Percentiles rank a stretch among this genome's conserved stretches.
Conservation (phyloP, 352 stramenopile species). For the Thalassiosira exigua region DNA sequence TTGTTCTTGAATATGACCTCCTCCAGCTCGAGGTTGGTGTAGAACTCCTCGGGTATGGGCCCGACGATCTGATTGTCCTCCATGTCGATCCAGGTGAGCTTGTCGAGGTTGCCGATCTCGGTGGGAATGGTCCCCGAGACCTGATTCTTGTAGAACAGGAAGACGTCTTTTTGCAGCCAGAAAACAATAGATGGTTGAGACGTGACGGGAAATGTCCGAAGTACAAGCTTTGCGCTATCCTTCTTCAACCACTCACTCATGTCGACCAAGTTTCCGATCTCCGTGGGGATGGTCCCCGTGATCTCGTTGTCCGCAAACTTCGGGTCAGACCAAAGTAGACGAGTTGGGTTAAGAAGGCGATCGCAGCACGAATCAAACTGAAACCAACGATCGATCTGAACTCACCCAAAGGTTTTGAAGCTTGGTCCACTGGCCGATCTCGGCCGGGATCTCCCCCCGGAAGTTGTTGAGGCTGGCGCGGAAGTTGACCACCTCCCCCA, state of each 20-base stretch:
- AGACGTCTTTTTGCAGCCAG: slow-evolving; percentile 34
- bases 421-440: slow-evolving; percentile 71
- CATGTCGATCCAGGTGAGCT: slow-evolving; percentile 65
- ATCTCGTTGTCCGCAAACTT: slow-evolving; percentile 64
- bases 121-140: slow-evolving; percentile 64
- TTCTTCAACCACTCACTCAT: slow-evolving; percentile 48
- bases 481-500: slow-evolving; percentile 54
- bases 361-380: too few relatives aligned
- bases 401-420: slow-evolving; percentile 66
- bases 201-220: not conserved
- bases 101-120: slow-evolving; percentile 61
- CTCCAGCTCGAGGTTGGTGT: slow-evolving; percentile 55
- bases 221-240: not conserved
- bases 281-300: slow-evolving; percentile 53
- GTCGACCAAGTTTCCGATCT: slow-evolving; percentile 62
- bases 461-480: slow-evolving; percentile 73
- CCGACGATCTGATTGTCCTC: slow-evolving; percentile 70
- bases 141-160: slow-evolving; percentile 60
- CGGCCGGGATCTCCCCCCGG: slow-evolving; percentile 61
- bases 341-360: too few relatives aligned
- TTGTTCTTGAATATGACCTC: slow-evolving; percentile 72
- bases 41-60: slow-evolving; percentile 68
- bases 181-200: slow-evolving; percentile 6
- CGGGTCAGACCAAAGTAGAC: too few relatives aligned
- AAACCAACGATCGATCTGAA: too few relatives aligned